Conservation (phyloP, 331 rosid genomes). For the Prunus yedoensis region DNA sequence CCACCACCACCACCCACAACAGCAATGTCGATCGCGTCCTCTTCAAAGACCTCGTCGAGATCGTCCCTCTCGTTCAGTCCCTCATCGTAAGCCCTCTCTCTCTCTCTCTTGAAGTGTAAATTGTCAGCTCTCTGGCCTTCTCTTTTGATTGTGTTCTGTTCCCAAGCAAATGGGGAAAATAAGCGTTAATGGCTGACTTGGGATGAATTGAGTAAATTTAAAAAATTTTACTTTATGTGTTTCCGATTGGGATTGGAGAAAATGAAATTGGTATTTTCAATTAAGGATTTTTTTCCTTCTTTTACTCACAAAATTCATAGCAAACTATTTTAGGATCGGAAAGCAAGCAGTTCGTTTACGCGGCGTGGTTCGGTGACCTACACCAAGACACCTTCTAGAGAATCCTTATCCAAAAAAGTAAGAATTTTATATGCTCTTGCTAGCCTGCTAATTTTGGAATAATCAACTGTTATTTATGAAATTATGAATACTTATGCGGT, state of each 20-base stretch:
- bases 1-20: constrained; percentile 25
- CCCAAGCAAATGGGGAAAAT: constrained; percentile 4
- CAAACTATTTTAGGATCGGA: constrained; percentile 61
- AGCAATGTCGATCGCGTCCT: constrained; percentile 77
- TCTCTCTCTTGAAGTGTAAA: not conserved
- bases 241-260: not conserved
- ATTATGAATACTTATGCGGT: not conserved
- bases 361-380: constrained; percentile 85
- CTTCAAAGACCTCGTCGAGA: constrained; percentile 83
- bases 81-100: constrained; percentile 61
- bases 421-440: constrained; percentile 16
- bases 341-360: constrained; percentile 75
- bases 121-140: not conserved
- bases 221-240: not conserved
- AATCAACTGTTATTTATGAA: constrained; percentile 15
- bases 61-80: constrained; percentile 94
- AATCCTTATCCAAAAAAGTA: constrained; percentile 64
- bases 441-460: not conserved
- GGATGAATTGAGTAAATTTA: not conserved
- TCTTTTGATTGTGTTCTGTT: constrained; percentile 3
- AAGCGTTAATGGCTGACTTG: not conserved
- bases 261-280: not conserved
- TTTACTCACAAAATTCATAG: constrained; percentile 3
- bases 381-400: constrained; percentile 93
- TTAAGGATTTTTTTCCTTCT: not conserved